Percentiles rank a stretch among this genome's conserved stretches.
Conservation (phyloP, 768 basidiomycete genomes). For the Lyophyllum atratum region DNA sequence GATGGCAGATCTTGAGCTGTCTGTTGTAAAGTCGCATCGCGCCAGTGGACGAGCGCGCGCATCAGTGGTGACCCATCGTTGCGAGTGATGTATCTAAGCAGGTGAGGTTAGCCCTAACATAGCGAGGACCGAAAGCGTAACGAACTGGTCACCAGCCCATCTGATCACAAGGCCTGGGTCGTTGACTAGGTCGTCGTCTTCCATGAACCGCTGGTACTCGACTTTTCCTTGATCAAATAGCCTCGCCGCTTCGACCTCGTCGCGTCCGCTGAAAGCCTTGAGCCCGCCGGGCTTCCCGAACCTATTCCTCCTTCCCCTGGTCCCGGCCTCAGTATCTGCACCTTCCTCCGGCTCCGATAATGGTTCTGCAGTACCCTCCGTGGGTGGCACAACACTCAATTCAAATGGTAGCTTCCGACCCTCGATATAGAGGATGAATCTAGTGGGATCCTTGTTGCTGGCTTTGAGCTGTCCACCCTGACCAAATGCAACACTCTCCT, state of each 20-base stretch:
- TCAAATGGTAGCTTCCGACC: constrained; percentile 67
- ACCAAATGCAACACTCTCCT: constrained; percentile 36
- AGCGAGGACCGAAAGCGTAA: constrained; percentile 12
- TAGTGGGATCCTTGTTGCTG: constrained; percentile 59
- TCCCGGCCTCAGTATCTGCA: constrained; percentile 12
- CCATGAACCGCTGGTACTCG: constrained; percentile 64
- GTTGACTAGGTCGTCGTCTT: constrained; percentile 59
- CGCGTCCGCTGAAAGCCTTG: constrained; percentile 31
- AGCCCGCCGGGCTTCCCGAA: constrained; percentile 18
- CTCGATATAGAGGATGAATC: constrained; percentile 67
- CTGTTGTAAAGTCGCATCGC: constrained; percentile 42
- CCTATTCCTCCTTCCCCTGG: constrained; percentile 24
- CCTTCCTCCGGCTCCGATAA: constrained; percentile 18
- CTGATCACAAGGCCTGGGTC: constrained; percentile 71
- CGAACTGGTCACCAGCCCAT: constrained; percentile 70
- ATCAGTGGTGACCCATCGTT: constrained; percentile 75
- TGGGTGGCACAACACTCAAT: constrained; percentile 58
- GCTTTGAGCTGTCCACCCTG: constrained; percentile 58
- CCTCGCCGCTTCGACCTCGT: constrained; percentile 56
- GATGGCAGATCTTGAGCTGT: constrained; percentile 26
- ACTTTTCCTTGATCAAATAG: constrained; percentile 64
- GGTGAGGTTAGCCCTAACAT: neutral
- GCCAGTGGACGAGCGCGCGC: constrained; percentile 72
- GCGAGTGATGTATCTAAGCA: constrained; percentile 72
- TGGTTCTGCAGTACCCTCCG: constrained; percentile 12